Evolutionary conservation across 495 filamentous ascomycete species (phyloP).

Genomic region (Halenospora varia): DNA sequence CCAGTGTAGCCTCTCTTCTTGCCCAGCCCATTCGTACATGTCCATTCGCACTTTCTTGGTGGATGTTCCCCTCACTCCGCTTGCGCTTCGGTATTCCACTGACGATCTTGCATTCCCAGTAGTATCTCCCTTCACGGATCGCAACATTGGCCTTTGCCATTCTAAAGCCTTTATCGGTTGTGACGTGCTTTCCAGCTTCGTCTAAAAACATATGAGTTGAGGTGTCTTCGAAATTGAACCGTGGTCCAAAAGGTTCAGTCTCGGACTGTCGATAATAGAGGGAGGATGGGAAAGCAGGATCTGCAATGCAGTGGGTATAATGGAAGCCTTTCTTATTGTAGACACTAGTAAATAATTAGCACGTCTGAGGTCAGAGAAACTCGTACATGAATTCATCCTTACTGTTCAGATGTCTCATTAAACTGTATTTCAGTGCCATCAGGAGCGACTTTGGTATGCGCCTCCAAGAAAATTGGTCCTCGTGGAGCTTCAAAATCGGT

Average conservation of each 20-base stretch:
- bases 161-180: conserved; percentile 76
- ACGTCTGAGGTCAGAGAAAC: background rate
- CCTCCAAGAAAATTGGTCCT: conserved; percentile 48
- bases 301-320: conserved; percentile 88
- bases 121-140: conserved; percentile 85
- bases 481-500: conserved; percentile 55
- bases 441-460: conserved; percentile 40
- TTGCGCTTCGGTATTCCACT: conserved; percentile 47
- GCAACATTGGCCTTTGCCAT: conserved; percentile 87
- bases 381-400: conserved; percentile 19
- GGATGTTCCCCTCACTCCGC: conserved; percentile 11
- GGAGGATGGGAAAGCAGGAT: conserved; percentile 77
- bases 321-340: conserved; percentile 88
- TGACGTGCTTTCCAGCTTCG: conserved; percentile 53
- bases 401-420: conserved; percentile 63
- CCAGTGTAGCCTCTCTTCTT: conserved; percentile 81
- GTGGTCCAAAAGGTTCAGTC: conserved; percentile 69
- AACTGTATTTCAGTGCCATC: conserved; percentile 50
- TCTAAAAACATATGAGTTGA: conserved; percentile 73
- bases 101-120: conserved; percentile 89
- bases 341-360: conserved; percentile 52
- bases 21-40: conserved; percentile 92
- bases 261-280: conserved; percentile 90
- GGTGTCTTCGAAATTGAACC: conserved; percentile 89
- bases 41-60: conserved; percentile 40